A percentile compares a stretch with the other conserved stretches of the same genome.
Conservation (phyloP, 345 rosid species). For the Excoecaria agallocha region DNA sequence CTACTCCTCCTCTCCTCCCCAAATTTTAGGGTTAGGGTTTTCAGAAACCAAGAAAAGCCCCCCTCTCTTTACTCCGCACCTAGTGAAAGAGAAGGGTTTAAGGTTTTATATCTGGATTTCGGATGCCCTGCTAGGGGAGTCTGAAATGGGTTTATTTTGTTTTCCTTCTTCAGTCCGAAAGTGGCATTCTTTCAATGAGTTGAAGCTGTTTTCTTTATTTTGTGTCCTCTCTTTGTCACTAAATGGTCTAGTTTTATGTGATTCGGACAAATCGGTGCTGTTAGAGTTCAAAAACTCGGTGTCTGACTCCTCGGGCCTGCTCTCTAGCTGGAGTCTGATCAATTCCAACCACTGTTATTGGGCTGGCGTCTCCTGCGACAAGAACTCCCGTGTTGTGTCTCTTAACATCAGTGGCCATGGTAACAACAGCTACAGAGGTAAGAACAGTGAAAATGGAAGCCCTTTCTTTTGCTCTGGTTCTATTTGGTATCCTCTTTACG, state of each 20-base stretch:
- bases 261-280: constrained; percentile 61
- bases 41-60: background rate
- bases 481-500: constrained; percentile 63
- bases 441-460: constrained; percentile 25
- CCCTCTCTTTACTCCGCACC: constrained; percentile 11
- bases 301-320: constrained; percentile 61
- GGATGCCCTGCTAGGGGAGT: constrained; percentile 30
- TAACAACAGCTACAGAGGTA: constrained; percentile 36
- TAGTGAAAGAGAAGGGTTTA: constrained; percentile 13
- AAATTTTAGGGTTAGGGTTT: constrained; percentile 38
- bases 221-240: constrained; percentile 22
- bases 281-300: constrained; percentile 64
- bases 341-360: constrained; percentile 56
- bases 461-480: constrained; percentile 53
- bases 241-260: constrained; percentile 27
- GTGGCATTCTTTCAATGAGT: constrained; percentile 38
- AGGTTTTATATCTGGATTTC: background rate
- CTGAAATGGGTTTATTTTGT: constrained; percentile 43
- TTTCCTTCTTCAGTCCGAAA: constrained; percentile 44
- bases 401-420: constrained; percentile 65
- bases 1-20: constrained; percentile 14
- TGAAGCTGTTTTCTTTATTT: constrained; percentile 33
- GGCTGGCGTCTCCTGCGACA: constrained; percentile 70
- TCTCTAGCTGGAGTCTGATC: constrained; percentile 52
- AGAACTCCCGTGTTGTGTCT: constrained; percentile 53